Evolutionary conservation across 768 basidiomycete genomes (phyloP), one percentile per base, ranked within the genome.

Genomic region (Vararia minispora): DNA sequence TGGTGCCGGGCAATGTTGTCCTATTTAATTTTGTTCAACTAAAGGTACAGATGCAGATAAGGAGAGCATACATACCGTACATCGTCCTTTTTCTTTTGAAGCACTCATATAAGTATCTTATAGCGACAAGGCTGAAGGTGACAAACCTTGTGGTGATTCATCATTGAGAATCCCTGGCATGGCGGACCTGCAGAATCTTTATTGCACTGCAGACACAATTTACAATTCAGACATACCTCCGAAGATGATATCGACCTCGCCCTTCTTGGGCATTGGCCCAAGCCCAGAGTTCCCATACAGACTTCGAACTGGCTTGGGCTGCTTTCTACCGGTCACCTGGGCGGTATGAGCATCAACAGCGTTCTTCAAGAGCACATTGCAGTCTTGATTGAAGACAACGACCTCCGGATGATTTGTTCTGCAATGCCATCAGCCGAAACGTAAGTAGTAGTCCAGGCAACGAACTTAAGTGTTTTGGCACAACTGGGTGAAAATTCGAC

Each of bases 171-270:
- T 3, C 76, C 70, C 45, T 85, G 84, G 48, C 83, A 86, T 10
- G 83, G 83, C 3, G 82, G 80, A 3, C 82, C 82, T 82, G 40
- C 6, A 3, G 6, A 35, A 45, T 20, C 23, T 25, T 6, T 17
- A 5, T 30, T n/a, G 39, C 10, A 39, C 23, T 18, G 10, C 10
- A 34, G 13, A 39, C 12, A 14, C 28, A 32, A 30, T 22, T 10
- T 4, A n/a, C 10, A 27, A 47, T 28, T 13, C 21, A 10, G 5
- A 56, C 68, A 33, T 58, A 78, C 81, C 79, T 42, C 83, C 80
- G 55, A 68, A 80, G n/a, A 86, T 72, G 39, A 86, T 70, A 46
- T 82, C 79, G 3, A 82, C 69, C 11, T 74, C 71, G 4, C 68
- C 70, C 27, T 63, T 69, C 41, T 61, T 59, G 6, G 82, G 83